Conservation (phyloP, 495 filamentous ascomycete genomes). For the Aspergillus wentii region DNA sequence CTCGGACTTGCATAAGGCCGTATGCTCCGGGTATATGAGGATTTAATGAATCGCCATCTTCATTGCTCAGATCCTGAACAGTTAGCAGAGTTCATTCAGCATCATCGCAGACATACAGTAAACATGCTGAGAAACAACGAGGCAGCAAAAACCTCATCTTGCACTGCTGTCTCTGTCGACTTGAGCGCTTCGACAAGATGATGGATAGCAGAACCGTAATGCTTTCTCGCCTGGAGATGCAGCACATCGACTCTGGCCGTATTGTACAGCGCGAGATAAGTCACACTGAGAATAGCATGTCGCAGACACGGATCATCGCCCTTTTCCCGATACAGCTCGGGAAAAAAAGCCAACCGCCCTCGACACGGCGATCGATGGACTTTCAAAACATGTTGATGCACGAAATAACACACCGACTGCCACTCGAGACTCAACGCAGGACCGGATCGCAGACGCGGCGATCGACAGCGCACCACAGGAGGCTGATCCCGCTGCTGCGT, state of each 20-base stretch:
- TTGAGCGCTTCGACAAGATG: not conserved
- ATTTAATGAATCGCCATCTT: not conserved
- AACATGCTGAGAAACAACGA: slow-evolving; percentile 4
- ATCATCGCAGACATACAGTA: not conserved
- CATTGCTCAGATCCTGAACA: slow-evolving; percentile 2
- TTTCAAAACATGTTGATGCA: not conserved
- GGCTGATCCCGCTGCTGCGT: no score
- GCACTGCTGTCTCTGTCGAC: not conserved
- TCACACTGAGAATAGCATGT: slow-evolving; percentile 4
- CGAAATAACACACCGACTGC: slow-evolving; percentile 2
- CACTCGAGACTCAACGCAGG: not conserved
- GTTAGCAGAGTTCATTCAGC: not conserved
- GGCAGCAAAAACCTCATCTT: slow-evolving; percentile 2
- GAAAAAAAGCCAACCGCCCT: slow-evolving; percentile 3
- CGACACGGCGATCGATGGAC: slow-evolving; percentile 1
- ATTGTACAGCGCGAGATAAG: slow-evolving; percentile 3
- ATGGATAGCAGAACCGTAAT: slow-evolving; percentile 1
- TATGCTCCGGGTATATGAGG: slow-evolving; percentile 4
- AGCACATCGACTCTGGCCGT: not conserved
- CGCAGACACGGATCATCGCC: not conserved
- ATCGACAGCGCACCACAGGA: no score
- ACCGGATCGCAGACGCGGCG: not conserved
- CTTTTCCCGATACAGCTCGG: slow-evolving; percentile 1
- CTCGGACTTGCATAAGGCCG: slow-evolving; percentile 1
- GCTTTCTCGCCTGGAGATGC: not conserved